These are phyloP conservation scores for Pythium scleroteichum DNA, from an alignment of 352 stramenopile genomes.

Conservation along the genomic window DNA sequence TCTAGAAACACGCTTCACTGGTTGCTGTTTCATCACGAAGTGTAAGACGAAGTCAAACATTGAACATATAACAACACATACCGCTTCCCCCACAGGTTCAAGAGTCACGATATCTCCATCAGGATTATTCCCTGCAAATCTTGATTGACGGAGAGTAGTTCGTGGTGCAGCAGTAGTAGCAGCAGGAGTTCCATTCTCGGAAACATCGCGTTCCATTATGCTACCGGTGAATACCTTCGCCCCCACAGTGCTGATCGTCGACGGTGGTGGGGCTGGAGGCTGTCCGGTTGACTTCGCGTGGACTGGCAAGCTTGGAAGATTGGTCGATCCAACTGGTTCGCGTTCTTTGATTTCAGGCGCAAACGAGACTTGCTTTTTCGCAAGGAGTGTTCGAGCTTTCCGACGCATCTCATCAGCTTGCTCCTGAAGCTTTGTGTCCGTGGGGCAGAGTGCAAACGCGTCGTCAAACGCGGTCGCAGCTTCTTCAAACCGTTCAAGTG, in stretches of 20 bases:
- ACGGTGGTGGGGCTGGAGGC: conserved; percentile 10
- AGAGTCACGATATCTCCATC: conserved; percentile 66
- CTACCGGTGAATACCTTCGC: conserved; percentile 66
- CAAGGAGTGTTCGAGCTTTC: conserved; percentile 8
- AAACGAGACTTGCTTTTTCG: conserved; percentile 21
- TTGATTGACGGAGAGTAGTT: conserved; percentile 37
- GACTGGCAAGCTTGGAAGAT: no score
- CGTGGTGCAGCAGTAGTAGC: background rate
- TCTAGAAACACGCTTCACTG: conserved; percentile 81
- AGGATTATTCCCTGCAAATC: conserved; percentile 72
- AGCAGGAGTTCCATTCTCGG: conserved; percentile 19
- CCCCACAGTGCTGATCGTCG: conserved; percentile 23
- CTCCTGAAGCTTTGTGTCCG: conserved; percentile 57
- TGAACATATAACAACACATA: conserved; percentile 31
- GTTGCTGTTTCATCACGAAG: conserved; percentile 47
- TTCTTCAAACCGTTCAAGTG: conserved; percentile 61
- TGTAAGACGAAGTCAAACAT: background rate
- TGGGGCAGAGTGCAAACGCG: conserved; percentile 69
- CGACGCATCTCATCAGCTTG: conserved; percentile 66
- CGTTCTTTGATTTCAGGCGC: conserved; percentile 15
- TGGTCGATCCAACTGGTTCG: conserved; percentile 1
- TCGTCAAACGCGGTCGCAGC: conserved; percentile 68
- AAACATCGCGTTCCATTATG: conserved; percentile 66
- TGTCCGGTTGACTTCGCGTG: conserved; percentile 7
- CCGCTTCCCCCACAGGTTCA: conserved; percentile 73